Percentiles rank a stretch among this genome's conserved stretches.
These are phyloP conservation scores for Neoscytalidium dimidiatum DNA, from an alignment of 2,329 filamentous ascomycete genomes.

Conservation along the genomic window DNA sequence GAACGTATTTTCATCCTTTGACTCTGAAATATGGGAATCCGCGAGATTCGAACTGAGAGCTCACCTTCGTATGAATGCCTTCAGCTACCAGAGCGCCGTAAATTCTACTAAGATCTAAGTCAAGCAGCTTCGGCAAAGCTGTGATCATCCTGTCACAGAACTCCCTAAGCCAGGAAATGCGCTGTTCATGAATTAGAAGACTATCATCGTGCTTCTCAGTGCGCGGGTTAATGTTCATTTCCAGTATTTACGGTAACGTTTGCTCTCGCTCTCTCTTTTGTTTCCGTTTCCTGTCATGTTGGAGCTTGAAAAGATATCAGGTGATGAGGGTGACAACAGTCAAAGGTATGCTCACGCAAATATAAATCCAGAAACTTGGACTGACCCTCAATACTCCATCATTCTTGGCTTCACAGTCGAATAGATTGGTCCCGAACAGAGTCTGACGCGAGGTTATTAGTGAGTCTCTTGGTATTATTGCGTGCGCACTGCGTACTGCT, in stretches of 20 bases:
- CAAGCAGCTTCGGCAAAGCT: no score
- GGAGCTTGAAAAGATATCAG: slow-evolving; percentile 16
- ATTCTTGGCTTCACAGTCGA: slow-evolving; percentile 18
- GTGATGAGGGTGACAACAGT: slow-evolving; percentile 18
- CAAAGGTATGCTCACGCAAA: slow-evolving; percentile 21
- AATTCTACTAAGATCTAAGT: no score
- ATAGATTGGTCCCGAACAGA: slow-evolving; percentile 24
- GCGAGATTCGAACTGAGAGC: no score
- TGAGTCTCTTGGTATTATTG: background rate
- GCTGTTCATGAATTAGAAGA: no score
- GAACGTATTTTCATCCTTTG: no score
- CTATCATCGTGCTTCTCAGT: no score
- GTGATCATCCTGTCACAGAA: no score
- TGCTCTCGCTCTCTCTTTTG: background rate
- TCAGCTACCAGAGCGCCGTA: no score
- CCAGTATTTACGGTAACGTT: background rate
- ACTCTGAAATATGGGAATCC: no score
- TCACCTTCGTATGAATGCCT: no score
- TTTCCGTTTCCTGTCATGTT: background rate
- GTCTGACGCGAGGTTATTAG: background rate
- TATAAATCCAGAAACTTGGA: slow-evolving; percentile 22
- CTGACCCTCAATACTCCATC: slow-evolving; percentile 4
- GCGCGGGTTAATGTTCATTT: no score
- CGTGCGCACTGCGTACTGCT: background rate
- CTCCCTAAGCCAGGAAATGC: no score